Base-by-base conservation (phyloP, 2,329 filamentous ascomycete genomes). In the Aspergillus brunneoviolaceus region DNA sequence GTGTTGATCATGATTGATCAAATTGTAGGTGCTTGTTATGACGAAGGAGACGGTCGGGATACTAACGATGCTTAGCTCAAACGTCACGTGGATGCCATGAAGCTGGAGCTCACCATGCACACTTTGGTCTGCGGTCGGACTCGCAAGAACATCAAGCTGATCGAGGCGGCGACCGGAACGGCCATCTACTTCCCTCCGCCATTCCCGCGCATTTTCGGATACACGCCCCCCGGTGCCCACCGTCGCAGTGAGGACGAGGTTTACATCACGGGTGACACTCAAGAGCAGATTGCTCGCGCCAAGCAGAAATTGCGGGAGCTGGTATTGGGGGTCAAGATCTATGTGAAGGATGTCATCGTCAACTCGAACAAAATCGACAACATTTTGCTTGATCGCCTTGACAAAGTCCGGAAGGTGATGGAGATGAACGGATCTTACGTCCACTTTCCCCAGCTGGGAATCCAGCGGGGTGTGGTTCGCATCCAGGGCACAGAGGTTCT, bases 101-200 rank as follows among this genome's bases (percentile, higher is more conserved):
- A 90, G 72, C 83, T 96, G 60, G 93, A 97, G 68, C 80, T 94
- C 53, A 91, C 92, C 27, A 85, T 96, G 73, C 95, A 99, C 74
- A 95, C 92, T 60, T 84, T 97, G 58, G 88, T 98, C 53, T 97
- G 93, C 74, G 95, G 95, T 52, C 90, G 95, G 52, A 94, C 93
- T 68, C 87, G 95, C 68, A 96, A 96, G 81, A 97, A 97, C 75
- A 96, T 99, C 80, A 98, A 98, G 81, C 81, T 95, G 70, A 97
- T 99, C 71, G 95, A 99, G 77, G 96, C 95, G 14, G 87, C 90
- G 29, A 98, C 95, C 14, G 92, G 93, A 70, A 98, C 95, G 9
- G 94, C 95, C 65, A 98, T 99, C 70, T 99, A 99, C 79, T 98
- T 99, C 73, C 95, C 95, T 29, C 92, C 93, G 7, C 90, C 94